Base-by-base conservation (phyloP, 805 yeast genomes). In the Dipodascopsis tothii region DNA sequence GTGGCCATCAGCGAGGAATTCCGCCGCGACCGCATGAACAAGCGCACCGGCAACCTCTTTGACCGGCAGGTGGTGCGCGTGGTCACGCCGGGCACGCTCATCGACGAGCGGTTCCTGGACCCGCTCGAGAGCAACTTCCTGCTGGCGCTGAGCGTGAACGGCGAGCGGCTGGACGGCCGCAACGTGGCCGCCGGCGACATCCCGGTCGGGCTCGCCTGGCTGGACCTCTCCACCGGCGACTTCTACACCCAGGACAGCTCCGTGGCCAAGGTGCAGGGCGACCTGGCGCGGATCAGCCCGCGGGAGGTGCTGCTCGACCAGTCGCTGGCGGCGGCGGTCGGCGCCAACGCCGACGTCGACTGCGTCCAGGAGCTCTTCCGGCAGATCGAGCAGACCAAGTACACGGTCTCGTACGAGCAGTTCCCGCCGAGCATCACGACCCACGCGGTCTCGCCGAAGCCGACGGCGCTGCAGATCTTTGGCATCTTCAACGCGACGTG, bases 41-140 rank as follows among this genome's bases (percentile, higher is more conserved):
- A 37, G 30, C 33, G 37, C 3, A 23, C 39, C 11, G 28, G 35
- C 5, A 55, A 56, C 37, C 39, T 57, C 44, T 72, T 81, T 18
- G 75, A 73, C 34, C 68, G 98, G 37, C 80, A 84, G 27, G 77
- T 92, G 0, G 73, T 85, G 4, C 68, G 96, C 34, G 76, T 90
- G 5, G 77, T 92, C 1, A 81, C 96, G 0, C 96, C 96, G 0
- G 98, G 98, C 0, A 90, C 97, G 0, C 71, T 90, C 27, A 74
- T 90, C 7, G 95, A 85, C 56, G 96, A 90, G 55, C 78, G 82
- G 0, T 80, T 90, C 49, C 66, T 90, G 56, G 83, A 86, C 59
- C 77, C 76, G 45, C 76, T 75, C 46, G 72, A 75, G 38, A 83
- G 83, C 54, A 85, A 87, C 56, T 86, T 71, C 58, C 64, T 90